A percentile compares a stretch with the other conserved stretches of the same genome.
These are phyloP conservation scores for Aureobasidium namibiae DNA, from an alignment of 2,329 filamentous ascomycete species.

Conservation along the genomic window DNA sequence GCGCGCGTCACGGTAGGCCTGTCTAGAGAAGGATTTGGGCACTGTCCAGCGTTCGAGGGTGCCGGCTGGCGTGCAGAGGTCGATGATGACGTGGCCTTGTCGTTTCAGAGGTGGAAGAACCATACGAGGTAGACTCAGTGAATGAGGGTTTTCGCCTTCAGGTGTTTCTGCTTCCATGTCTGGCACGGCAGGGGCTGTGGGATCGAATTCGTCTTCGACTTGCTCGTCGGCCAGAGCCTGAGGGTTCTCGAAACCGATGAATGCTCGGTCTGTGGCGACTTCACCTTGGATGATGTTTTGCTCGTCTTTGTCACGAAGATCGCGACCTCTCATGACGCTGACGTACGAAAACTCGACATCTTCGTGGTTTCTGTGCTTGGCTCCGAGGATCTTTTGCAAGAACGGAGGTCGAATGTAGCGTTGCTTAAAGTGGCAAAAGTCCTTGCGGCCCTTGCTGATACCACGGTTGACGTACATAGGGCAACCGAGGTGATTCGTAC, in stretches of 20 bases:
- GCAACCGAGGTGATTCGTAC: slow-evolving; percentile 80
- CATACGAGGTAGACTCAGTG: slow-evolving; percentile 67
- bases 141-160: slow-evolving; percentile 19
- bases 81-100: slow-evolving; percentile 77
- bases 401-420: slow-evolving; percentile 78
- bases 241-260: slow-evolving; percentile 59
- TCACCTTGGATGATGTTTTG: slow-evolving; percentile 40
- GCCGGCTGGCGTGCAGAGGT: slow-evolving; percentile 80
- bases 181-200: slow-evolving; percentile 14
- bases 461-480: slow-evolving; percentile 74
- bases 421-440: slow-evolving; percentile 87
- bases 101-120: slow-evolving; percentile 79
- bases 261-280: slow-evolving; percentile 56
- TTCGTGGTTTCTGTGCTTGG: slow-evolving; percentile 69
- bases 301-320: slow-evolving; percentile 38
- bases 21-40: slow-evolving; percentile 67
- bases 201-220: slow-evolving; percentile 7
- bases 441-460: slow-evolving; percentile 64
- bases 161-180: slow-evolving; percentile 3
- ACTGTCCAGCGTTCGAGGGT: slow-evolving; percentile 91
- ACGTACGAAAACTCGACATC: slow-evolving; percentile 88
- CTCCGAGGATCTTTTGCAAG: slow-evolving; percentile 66
- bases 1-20: slow-evolving; percentile 84
- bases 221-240: background rate
- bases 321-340: slow-evolving; percentile 68